Percentiles rank a stretch among this genome's conserved stretches.
Evolutionary conservation across 441 rosid genomes (phyloP).

Genomic region (Macaranga tanarius): DNA sequence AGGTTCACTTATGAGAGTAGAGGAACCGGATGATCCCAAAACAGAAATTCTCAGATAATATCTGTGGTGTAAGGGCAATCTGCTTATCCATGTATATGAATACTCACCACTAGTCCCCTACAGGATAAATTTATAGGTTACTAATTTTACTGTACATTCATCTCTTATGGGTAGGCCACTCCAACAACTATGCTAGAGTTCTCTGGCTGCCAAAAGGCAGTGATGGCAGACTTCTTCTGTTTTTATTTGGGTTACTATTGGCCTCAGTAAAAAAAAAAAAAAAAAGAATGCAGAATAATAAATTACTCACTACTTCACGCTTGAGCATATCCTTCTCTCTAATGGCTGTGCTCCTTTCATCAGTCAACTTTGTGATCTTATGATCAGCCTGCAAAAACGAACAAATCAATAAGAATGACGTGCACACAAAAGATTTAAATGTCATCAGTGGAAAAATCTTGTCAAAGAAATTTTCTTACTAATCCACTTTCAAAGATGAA

Average conservation of each 20-base stretch:
- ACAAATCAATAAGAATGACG: background rate
- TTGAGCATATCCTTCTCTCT: constrained; percentile 42
- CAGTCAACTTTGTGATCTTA: constrained; percentile 36
- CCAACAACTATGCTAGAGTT: too few species aligned
- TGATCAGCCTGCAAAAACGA: constrained; percentile 43
- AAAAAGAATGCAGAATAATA: background rate
- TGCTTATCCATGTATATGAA: too few species aligned
- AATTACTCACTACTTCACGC: constrained; percentile 39
- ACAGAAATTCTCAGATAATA: too few species aligned
- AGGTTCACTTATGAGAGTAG: too few species aligned
- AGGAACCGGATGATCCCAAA: too few species aligned
- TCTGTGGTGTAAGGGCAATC: too few species aligned
- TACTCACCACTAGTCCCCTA: too few species aligned
- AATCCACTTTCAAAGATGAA: background rate
- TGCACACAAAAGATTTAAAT: background rate
- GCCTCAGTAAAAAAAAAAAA: background rate
- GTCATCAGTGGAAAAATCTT: background rate
- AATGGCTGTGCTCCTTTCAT: constrained; percentile 34
- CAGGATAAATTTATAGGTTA: too few species aligned
- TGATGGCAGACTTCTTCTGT: too few species aligned
- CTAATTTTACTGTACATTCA: too few species aligned
- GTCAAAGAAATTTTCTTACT: background rate
- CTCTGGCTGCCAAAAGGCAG: too few species aligned
- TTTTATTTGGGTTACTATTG: background rate
- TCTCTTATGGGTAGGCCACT: too few species aligned